A percentile compares a stretch with the other conserved stretches of the same genome.
These are phyloP conservation scores for Erucastrum elatum DNA, from an alignment of 345 rosid species.

Conservation along the genomic window DNA sequence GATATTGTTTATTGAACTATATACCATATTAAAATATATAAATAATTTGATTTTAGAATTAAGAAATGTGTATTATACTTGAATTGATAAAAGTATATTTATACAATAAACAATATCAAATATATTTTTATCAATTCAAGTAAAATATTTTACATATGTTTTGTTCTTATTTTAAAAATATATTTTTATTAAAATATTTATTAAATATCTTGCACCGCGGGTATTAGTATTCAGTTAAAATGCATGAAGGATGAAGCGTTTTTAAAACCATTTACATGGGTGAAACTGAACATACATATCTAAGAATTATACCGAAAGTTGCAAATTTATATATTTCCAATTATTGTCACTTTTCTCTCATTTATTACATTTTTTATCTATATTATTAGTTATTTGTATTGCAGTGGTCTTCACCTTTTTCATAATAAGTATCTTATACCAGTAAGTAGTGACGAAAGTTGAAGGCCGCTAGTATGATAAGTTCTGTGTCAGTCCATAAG, in stretches of 20 bases:
- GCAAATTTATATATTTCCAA: neutral
- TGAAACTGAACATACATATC: neutral
- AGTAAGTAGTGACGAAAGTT: slow-evolving; percentile 24
- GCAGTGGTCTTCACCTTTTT: neutral
- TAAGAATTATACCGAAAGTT: neutral
- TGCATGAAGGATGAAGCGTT: neutral
- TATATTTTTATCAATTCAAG: too few relatives aligned
- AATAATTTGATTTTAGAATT: too few relatives aligned
- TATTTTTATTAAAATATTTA: too few relatives aligned
- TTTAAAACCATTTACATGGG: neutral
- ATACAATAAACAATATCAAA: too few relatives aligned
- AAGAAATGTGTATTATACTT: too few relatives aligned
- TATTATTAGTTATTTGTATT: neutral
- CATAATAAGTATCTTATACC: neutral
- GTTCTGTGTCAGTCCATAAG: slow-evolving; percentile 26
- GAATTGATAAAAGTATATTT: too few relatives aligned
- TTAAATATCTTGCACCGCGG: too few relatives aligned
- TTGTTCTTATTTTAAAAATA: too few relatives aligned
- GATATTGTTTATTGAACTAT: too few relatives aligned
- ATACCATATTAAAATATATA: too few relatives aligned
- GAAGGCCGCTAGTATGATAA: slow-evolving; percentile 31
- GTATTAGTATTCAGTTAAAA: neutral
- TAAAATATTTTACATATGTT: too few relatives aligned
- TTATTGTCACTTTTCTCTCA: neutral
- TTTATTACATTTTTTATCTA: neutral